phyloP scores from a whole-genome alignment of 2,329 filamentous ascomycete genomes.

The Cladosporium halotolerans region DNA sequence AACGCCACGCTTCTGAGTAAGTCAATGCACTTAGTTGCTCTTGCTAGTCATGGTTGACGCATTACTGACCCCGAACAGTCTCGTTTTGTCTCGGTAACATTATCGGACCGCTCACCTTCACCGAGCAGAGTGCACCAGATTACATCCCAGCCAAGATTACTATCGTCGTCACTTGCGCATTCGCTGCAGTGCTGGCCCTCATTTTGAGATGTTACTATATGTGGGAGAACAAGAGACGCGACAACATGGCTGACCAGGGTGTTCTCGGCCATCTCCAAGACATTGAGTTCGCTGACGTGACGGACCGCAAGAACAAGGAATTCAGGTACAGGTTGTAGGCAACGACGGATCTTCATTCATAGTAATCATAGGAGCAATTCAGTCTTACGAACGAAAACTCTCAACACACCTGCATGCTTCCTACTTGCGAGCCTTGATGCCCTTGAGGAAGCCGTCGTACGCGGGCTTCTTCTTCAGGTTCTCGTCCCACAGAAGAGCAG shows the following conservation, averaged over 20 bases:
- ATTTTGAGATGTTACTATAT: slow-evolving; percentile 46
- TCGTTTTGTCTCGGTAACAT: slow-evolving; percentile 32
- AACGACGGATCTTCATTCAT: too few relatives aligned
- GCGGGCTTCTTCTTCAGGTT: slow-evolving; percentile 44
- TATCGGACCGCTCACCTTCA: slow-evolving; percentile 35
- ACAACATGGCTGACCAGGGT: slow-evolving; percentile 18
- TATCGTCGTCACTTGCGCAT: slow-evolving; percentile 33
- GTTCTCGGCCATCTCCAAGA: slow-evolving; percentile 1
- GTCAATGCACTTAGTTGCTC: neutral
- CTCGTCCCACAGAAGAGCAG: slow-evolving; percentile 40
- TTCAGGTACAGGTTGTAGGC: slow-evolving; percentile 19
- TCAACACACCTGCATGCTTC: neutral
- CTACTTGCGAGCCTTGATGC: slow-evolving; percentile 13
- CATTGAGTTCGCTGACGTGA: slow-evolving; percentile 23
- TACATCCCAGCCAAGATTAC: slow-evolving; percentile 41
- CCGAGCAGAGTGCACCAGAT: slow-evolving; percentile 29
- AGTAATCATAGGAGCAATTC: neutral
- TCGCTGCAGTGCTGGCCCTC: slow-evolving; percentile 35
- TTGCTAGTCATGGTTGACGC: neutral
- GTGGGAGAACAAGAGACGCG: slow-evolving; percentile 37
- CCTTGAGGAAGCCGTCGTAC: slow-evolving; percentile 28
- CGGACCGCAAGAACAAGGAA: slow-evolving; percentile 26
- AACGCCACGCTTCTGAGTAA: slow-evolving; percentile 26
- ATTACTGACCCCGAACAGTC: neutral
- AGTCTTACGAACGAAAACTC: neutral